Base-by-base conservation (phyloP, 768 basidiomycete genomes). In the Dioszegia aurantiaca region DNA sequence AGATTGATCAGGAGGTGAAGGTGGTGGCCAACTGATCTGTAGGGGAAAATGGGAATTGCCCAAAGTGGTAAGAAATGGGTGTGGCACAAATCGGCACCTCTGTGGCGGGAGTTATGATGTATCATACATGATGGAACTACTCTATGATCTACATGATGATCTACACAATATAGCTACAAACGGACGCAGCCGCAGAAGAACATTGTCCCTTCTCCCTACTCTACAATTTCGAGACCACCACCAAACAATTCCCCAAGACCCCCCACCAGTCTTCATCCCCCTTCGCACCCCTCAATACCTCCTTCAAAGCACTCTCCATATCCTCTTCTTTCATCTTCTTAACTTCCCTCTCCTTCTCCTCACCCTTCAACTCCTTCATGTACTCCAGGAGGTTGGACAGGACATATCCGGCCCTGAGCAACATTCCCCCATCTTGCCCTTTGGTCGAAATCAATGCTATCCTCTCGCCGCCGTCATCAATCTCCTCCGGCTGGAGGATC, bases 401-500 rank as follows among this genome's bases (percentile, higher is more conserved):
- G 68, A 87, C 87, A n/a, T 90, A 81, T 0, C 87, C 82, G 0
- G 86, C 90, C 26, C 92, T 84, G 72, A 90, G 86, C 11, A 87
- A 80, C 39, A 91, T 81, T 10, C 87, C 88, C 0, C 83, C 79
- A 49, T 77, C 61, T 8, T 71, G 68, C 4, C 62, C 60, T 1
- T 54, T 54, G 4, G 69, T 62, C 39, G 71, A 67, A 2, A 72
- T 65, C 37, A 69, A 55, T 28, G 62, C 54, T 14, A 69, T 58
- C 5, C 40, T 40, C 24, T 68, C 65, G 19, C 61, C 69, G 2
- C 55, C 60, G 4, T 78, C 78, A 21, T 77, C 80, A 10, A 79
- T 78, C 4, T 76, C 75, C 49, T 67, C 54, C 59, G 64, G 60
- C 46, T 70, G 45, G 41, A 94, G 78, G 51, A 89, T 82, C 2